phyloP scores from a whole-genome alignment of 2,329 filamentous ascomycete species.

The Paecilomyces variotii region DNA sequence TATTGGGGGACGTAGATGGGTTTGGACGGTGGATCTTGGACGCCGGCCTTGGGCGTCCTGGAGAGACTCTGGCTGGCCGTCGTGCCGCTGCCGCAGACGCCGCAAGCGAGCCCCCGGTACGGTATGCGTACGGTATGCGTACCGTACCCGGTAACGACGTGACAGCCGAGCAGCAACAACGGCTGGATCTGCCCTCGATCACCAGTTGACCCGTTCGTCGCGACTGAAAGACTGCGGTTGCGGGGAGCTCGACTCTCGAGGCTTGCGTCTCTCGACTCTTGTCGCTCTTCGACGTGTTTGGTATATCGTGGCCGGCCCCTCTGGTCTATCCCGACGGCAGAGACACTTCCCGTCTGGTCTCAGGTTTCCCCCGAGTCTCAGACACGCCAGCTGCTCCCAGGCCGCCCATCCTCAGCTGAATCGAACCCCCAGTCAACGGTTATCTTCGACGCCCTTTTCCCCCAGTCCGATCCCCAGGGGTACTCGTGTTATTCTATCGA shows the following conservation, averaged over 20 bases:
- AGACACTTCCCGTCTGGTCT: not conserved
- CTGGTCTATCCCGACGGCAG: not conserved
- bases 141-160: not conserved
- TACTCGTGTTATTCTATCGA: not conserved
- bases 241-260: not conserved
- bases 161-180: not conserved
- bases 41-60: constrained; percentile 22
- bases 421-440: not conserved
- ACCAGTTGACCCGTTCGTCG: not conserved
- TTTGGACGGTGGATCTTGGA: constrained; percentile 22
- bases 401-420: not conserved
- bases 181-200: not conserved
- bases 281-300: not conserved
- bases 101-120: constrained; percentile 23
- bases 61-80: constrained; percentile 27
- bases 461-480: not conserved
- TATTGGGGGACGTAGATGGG: constrained; percentile 18
- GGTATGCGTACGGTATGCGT: not conserved
- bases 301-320: not conserved
- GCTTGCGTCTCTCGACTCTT: not conserved
- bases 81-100: constrained; percentile 31
- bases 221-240: not conserved
- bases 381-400: not conserved
- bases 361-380: not conserved
- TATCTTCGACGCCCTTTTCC: not conserved